phyloP scores from a whole-genome alignment of 2,329 filamentous ascomycete genomes.

The Venturia asperata region DNA sequence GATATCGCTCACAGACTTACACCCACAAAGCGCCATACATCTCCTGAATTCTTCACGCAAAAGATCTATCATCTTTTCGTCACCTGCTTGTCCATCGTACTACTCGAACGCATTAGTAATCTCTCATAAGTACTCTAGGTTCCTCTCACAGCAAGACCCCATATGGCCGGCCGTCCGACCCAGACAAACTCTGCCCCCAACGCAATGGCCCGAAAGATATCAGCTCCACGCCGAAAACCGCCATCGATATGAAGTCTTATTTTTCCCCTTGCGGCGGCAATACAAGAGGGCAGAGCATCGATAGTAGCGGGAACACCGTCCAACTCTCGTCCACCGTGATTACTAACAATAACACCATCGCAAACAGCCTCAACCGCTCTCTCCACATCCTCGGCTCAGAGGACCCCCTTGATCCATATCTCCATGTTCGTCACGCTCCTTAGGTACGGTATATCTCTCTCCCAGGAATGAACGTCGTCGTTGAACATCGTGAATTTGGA shows the following conservation, averaged over 20 bases:
- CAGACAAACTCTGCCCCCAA: slow-evolving; percentile 33
- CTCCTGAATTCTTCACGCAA: slow-evolving; percentile 27
- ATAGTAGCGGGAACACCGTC: slow-evolving; percentile 31
- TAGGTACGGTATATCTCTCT: slow-evolving; percentile 28
- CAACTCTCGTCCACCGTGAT: slow-evolving; percentile 34
- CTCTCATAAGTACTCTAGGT: background rate
- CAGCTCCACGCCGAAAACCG: slow-evolving; percentile 31
- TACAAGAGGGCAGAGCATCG: slow-evolving; percentile 32
- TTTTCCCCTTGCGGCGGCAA: slow-evolving; percentile 29
- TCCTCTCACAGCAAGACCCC: slow-evolving; percentile 30
- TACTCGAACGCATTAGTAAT: background rate
- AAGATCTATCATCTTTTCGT: slow-evolving; percentile 32
- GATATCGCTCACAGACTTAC: slow-evolving; percentile 5
- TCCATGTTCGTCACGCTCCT: slow-evolving; percentile 32
- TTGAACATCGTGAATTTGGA: slow-evolving; percentile 8
- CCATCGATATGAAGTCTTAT: slow-evolving; percentile 32
- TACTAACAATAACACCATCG: slow-evolving; percentile 33
- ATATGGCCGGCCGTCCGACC: slow-evolving; percentile 32
- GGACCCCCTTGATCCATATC: slow-evolving; percentile 35
- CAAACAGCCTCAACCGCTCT: slow-evolving; percentile 30
- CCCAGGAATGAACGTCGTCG: slow-evolving; percentile 24
- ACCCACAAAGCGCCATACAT: slow-evolving; percentile 14
- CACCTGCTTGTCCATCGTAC: slow-evolving; percentile 30
- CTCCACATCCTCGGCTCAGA: slow-evolving; percentile 33
- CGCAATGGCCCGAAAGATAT: slow-evolving; percentile 33